Percentiles rank a stretch among this genome's conserved stretches.
phyloP scores from a whole-genome alignment of 2,329 filamentous ascomycete genomes.

The Fusarium staphyleae region DNA sequence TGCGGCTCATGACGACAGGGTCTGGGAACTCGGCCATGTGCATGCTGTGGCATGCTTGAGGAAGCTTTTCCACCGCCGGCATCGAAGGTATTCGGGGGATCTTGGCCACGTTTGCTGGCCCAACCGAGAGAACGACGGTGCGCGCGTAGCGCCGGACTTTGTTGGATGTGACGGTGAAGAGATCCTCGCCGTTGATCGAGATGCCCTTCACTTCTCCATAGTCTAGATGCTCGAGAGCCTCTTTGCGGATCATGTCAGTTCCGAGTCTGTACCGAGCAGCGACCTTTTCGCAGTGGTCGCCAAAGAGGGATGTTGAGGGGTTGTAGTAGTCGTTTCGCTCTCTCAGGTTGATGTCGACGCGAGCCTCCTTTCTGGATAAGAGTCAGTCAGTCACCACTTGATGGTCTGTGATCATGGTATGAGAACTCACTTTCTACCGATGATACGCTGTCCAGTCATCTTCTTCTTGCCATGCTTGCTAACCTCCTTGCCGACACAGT shows the following conservation, averaged over 20 bases:
- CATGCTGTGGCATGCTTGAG: slow-evolving; percentile 69
- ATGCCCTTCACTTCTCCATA: slow-evolving; percentile 59
- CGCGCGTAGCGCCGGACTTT: slow-evolving; percentile 62
- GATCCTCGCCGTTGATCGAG: slow-evolving; percentile 55
- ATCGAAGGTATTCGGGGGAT: slow-evolving; percentile 52
- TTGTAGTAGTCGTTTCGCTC: slow-evolving; percentile 75
- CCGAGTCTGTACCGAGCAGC: slow-evolving; percentile 59
- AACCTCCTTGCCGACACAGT: slow-evolving; percentile 79
- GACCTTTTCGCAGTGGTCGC: slow-evolving; percentile 66
- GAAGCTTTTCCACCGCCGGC: slow-evolving; percentile 31
- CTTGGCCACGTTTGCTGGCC: slow-evolving; percentile 67
- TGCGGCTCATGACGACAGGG: slow-evolving; percentile 57
- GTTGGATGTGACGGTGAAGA: slow-evolving; percentile 71
- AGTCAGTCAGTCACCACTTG: neutral
- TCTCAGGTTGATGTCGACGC: slow-evolving; percentile 67
- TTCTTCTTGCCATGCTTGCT: slow-evolving; percentile 83
- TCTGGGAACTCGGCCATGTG: slow-evolving; percentile 67
- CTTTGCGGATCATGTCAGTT: slow-evolving; percentile 64
- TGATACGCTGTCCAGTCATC: slow-evolving; percentile 44
- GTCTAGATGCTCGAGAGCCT: slow-evolving; percentile 66
- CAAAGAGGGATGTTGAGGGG: slow-evolving; percentile 67
- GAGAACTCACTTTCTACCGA: slow-evolving; percentile 53
- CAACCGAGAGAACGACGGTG: slow-evolving; percentile 73
- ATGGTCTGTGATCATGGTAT: neutral
- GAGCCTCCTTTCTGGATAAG: slow-evolving; percentile 48